Base-by-base conservation (phyloP, 139 green algal genomes). In the Tetraselmis chui region DNA sequence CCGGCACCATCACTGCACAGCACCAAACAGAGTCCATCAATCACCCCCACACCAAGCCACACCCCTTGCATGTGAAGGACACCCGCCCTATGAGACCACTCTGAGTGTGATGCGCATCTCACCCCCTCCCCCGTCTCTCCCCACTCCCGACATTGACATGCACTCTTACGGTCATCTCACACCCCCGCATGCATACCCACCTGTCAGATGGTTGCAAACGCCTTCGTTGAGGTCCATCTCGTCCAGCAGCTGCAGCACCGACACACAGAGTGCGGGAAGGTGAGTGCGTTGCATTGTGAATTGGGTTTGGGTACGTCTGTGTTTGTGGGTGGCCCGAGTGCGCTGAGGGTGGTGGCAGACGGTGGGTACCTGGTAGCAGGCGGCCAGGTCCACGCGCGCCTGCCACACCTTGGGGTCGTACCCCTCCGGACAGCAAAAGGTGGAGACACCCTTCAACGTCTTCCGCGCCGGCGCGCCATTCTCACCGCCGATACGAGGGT, bases 301-400 rank as follows among this genome's bases (percentile, higher is more conserved):
- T 22, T 85, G 80, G 30, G 79, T 67, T 2, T 84, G 81, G 79
- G 81, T 85, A 30, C 82, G 75, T 26, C 32, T 74, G 2, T 82
- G 28, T 31, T 67, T 29, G 32, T 90, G 59, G 76, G 79, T 87
- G 0, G n/a, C n/a, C n/a, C n/a, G n/a, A n/a, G n/a, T n/a, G n/a
- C n/a, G n/a, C n/a, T n/a, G n/a, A n/a, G n/a, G n/a, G n/a, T n/a
- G n/a, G n/a, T n/a, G n/a, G n/a, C n/a, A n/a, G n/a, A n/a, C n/a
- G n/a, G n/a, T n/a, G n/a, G n/a, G n/a, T 0, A 87, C 22, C 25
- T 82, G 82, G 28, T 88, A 90, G 5, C 76, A 31, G 32, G 84
- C 87, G 30, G 87, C 87, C 23, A 90, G 76, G 30, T 90, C 87
- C 22, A 87, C 80, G 27, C 87, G 78, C 29, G 80, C 78, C 28